These are phyloP conservation scores for Cystobasidium ongulense DNA, from an alignment of 768 basidiomycete species.

Conservation along the genomic window DNA sequence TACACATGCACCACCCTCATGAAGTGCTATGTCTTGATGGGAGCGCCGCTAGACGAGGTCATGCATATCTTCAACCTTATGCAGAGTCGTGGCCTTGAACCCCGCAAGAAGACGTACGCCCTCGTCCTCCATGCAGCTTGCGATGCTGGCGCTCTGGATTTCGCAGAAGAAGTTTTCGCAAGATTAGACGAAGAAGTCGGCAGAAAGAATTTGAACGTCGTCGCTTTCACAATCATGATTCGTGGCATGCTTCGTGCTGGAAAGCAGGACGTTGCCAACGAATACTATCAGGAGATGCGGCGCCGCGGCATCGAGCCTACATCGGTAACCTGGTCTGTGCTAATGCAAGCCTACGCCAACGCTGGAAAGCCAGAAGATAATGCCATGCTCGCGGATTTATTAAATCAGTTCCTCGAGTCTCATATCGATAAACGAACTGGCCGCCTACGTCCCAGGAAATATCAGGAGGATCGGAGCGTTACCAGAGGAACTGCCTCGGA, in stretches of 20 bases:
- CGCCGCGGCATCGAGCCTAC: conserved; percentile 59
- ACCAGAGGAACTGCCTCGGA: conserved; percentile 7
- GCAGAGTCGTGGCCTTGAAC: conserved; percentile 51
- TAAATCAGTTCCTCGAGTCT: conserved; percentile 10
- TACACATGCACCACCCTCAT: conserved; percentile 57
- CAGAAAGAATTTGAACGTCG: conserved; percentile 40
- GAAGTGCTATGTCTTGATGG: conserved; percentile 73
- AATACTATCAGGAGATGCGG: conserved; percentile 64
- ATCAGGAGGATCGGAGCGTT: neutral
- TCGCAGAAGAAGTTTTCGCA: conserved; percentile 59
- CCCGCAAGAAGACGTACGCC: conserved; percentile 61
- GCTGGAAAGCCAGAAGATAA: neutral
- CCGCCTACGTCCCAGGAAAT: neutral
- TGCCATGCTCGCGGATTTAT: neutral
- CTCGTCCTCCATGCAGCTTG: conserved; percentile 72
- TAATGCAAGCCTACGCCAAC: conserved; percentile 52
- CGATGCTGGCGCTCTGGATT: conserved; percentile 58
- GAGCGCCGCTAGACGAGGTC: conserved; percentile 64
- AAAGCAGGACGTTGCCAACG: conserved; percentile 54
- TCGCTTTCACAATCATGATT: conserved; percentile 67
- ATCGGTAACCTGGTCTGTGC: conserved; percentile 59
- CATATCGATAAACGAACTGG: neutral
- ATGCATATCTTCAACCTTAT: conserved; percentile 53
- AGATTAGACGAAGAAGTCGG: conserved; percentile 60
- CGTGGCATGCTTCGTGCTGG: conserved; percentile 59